Base-by-base conservation (phyloP, 2,329 filamentous ascomycete species). In the Cordyceps militaris region DNA sequence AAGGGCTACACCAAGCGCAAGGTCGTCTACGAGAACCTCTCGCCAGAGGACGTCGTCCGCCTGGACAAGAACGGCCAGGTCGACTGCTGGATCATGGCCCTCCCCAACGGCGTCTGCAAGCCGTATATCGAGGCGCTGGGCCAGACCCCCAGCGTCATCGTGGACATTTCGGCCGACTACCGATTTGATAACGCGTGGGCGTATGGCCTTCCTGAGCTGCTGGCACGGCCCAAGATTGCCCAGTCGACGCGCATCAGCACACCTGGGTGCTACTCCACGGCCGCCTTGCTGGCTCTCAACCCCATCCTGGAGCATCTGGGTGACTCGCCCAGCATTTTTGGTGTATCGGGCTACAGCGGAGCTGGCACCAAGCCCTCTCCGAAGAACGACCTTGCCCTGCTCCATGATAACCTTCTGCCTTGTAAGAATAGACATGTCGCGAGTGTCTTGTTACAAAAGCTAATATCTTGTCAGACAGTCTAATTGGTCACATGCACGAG, bases 161-260 rank as follows among this genome's bases (percentile, higher is more conserved):
- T 99, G 47, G 94, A 99, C 71, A 82, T 99, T 36, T 96, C 91
- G n/a, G 94, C 94, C 60, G 94, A 99, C 75, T 95, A 96, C 74
- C 86, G 93, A 52, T 97, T 97, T 71, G 88, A 96, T 68, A 76
- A 79, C 58, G 79, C 80, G 24, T 96, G 91, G 92, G 90, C 89
- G 0, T 97, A 97, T 68, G 91, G 90, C 64, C 85, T 97, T 4
- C 91, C 91, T 14, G 94, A 97, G 74, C 79, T 96, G 51, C 83
- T 91, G 51, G 84, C 85, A 70, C 85, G 93, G 57, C 82, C 83
- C 60, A 81, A 86, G 64, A 91, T 97, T 65, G 84, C 87, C 24
- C 82, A 86, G 63, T 84, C 93, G 6, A 91, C 81, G 16, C 85
- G 90, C 57, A 97, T 99, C 69, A 81, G 88, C 62, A 96, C 96